A percentile compares a stretch with the other conserved stretches of the same genome.
phyloP scores from a whole-genome alignment of 352 stramenopile genomes.

The Phytophthora pisi region DNA sequence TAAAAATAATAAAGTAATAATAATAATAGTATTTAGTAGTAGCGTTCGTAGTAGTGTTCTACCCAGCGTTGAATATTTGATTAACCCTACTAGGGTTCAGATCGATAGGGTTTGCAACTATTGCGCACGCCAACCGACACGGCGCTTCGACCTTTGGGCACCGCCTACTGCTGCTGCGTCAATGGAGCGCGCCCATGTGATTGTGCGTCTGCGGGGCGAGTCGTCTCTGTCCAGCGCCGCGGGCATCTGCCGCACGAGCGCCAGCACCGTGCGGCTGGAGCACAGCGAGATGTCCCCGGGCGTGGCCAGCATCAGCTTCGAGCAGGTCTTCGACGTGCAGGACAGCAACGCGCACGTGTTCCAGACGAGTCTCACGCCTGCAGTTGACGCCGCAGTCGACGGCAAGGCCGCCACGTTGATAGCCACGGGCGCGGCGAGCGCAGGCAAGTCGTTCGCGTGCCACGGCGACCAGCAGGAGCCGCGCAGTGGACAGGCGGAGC shows the following conservation, averaged over 20 bases:
- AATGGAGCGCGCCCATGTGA: conserved; percentile 64
- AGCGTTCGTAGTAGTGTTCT: too few relatives aligned
- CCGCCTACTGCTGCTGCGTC: background rate
- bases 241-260: conserved; percentile 64
- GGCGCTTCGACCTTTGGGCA: background rate
- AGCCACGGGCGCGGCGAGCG: conserved; percentile 42
- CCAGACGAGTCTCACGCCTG: conserved; percentile 38
- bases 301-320: conserved; percentile 79
- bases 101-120: background rate
- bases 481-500: conserved; percentile 10
- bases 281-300: conserved; percentile 79
- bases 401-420: conserved; percentile 53
- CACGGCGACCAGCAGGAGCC: conserved; percentile 47
- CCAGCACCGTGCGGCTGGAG: conserved; percentile 69
- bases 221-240: background rate
- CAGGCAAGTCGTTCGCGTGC: conserved; percentile 70
- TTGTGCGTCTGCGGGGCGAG: conserved; percentile 49
- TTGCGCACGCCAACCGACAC: background rate
- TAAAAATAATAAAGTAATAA: too few relatives aligned
- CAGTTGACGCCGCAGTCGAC: conserved; percentile 30
- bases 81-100: background rate
- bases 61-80: too few relatives aligned
- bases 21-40: too few relatives aligned
- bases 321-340: conserved; percentile 64
- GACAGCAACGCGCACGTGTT: conserved; percentile 54